Evolutionary conservation across 441 rosid species (phyloP), one percentile per base, ranked within the genome.

Genomic region (Arabidopsis lyrata): DNA sequence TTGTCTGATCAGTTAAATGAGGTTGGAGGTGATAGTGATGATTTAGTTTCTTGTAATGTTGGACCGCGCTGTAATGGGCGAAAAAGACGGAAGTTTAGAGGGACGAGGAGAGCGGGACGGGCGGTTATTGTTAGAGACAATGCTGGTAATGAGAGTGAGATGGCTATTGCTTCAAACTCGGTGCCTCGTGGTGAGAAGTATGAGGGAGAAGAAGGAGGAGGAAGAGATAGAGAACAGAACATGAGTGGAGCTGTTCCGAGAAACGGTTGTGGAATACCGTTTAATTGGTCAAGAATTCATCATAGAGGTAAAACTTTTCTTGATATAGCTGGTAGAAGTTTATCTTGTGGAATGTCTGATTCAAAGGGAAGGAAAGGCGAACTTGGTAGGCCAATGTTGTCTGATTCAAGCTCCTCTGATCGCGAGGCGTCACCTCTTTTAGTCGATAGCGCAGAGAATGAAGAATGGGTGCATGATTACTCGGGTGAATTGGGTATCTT

Each of bases 211-310:
- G 90, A 79, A 80, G 31, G 14, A 50, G 55, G 89, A 83, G 75
- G 86, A 8, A 8, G 79, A 12, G 71, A 75, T 44, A 81, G 78
- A 35, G 91, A 74, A 42, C 88, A 71, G 66, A 85, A 85, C 75
- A 91, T 93, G 80, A 76, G 83, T 3, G 82, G 83, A 69, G 96
- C 82, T 77, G 52, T 24, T 41, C 66, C 50, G 0, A 61, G 66
- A 61, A 61, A 61, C 3, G 66, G 66, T 42, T 96, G 99, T 79
- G 98, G 99, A 44, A 86, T 93, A 62, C 98, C 97, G 1, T 93
- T 89, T 86, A 95, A 93, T 74, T 95, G 99, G 99, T 95, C 99
- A 5, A 88, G 92, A 74, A 91, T 95, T 70, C 99, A 95, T 80
- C 81, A 91, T 50, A 82, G 92, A 73, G 88, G 99, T 22, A 91